These are phyloP conservation scores for Aaosphaeria pasadenensis DNA, from an alignment of 2,329 filamentous ascomycete genomes.

Conservation along the genomic window DNA sequence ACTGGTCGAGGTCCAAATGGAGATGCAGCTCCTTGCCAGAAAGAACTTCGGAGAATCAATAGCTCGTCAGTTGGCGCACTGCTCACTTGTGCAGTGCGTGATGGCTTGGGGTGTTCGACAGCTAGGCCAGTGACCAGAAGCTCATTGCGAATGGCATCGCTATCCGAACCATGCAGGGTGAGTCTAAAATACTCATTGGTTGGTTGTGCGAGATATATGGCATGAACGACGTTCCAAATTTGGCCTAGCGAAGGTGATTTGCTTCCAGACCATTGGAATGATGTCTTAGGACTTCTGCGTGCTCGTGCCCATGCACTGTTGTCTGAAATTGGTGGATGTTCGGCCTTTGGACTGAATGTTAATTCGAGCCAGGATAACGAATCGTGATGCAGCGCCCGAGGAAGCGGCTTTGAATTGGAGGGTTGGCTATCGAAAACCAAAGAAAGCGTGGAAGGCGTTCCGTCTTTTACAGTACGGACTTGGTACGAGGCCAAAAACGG, in stretches of 20 bases:
- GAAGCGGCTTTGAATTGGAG: no score
- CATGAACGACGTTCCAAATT: constrained; percentile 49
- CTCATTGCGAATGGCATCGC: constrained; percentile 38
- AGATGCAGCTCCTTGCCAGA: constrained; percentile 45
- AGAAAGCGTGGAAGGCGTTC: no score
- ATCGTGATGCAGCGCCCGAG: no score
- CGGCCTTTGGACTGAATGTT: constrained; percentile 18
- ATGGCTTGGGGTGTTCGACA: constrained; percentile 38
- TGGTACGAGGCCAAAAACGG: no score
- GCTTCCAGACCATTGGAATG: constrained; percentile 40
- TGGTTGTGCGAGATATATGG: constrained; percentile 44
- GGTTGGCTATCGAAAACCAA: no score
- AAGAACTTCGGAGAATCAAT: constrained; percentile 49
- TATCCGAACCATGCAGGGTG: constrained; percentile 37
- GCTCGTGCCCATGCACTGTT: constrained; percentile 45
- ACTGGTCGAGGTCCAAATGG: constrained; percentile 41
- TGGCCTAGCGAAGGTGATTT: constrained; percentile 42
- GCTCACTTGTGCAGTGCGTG: constrained; percentile 15
- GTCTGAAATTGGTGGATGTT: constrained; percentile 24
- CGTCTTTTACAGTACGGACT: no score
- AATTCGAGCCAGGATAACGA: constrained; percentile 10
- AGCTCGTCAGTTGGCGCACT: constrained; percentile 38
- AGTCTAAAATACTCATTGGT: constrained; percentile 46
- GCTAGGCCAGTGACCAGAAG: constrained; percentile 44
- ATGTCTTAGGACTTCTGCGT: constrained; percentile 42